Evolutionary conservation across 1,284 basidiomycete species (phyloP).

Genomic region (Singerocomus rubriflavus): DNA sequence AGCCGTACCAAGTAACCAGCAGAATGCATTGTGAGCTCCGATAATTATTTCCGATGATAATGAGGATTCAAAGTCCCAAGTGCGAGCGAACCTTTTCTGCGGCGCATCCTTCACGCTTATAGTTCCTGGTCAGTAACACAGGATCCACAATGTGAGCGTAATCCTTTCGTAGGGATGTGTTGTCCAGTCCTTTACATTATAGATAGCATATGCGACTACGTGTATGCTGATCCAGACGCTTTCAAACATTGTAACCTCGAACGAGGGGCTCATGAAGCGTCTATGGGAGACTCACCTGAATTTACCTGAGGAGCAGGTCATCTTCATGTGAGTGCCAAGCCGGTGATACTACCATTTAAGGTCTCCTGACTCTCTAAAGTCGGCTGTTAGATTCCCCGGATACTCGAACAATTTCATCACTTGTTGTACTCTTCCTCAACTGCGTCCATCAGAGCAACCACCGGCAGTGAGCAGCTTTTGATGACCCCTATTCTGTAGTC

Average conservation of each 20-base stretch:
- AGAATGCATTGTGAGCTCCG: conserved; percentile 57
- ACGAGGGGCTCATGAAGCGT: conserved; percentile 50
- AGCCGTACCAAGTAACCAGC: conserved; percentile 62
- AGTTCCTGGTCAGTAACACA: conserved; percentile 65
- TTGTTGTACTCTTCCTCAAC: conserved; percentile 72
- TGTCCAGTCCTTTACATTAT: neutral
- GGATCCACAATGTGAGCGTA: conserved; percentile 48
- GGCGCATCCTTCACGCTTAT: conserved; percentile 51
- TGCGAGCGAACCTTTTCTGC: conserved; percentile 52
- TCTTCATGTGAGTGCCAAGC: conserved; percentile 61
- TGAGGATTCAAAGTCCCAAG: conserved; percentile 34
- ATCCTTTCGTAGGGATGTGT: conserved; percentile 15
- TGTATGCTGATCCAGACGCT: conserved; percentile 66
- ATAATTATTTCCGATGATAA: conserved; percentile 7
- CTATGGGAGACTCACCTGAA: conserved; percentile 65
- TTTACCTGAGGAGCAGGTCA: conserved; percentile 67
- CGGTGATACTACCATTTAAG: neutral
- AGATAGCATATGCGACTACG: conserved; percentile 52
- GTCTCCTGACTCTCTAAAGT: conserved; percentile 39
- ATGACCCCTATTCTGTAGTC: neutral
- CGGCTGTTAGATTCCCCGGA: conserved; percentile 73
- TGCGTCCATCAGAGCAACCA: conserved; percentile 54
- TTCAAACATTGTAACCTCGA: conserved; percentile 71
- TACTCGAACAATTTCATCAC: conserved; percentile 54
- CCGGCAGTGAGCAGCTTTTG: conserved; percentile 52